These are phyloP conservation scores for Gastrodia elata DNA, from an alignment of 106 monocot species.

Conservation along the genomic window DNA sequence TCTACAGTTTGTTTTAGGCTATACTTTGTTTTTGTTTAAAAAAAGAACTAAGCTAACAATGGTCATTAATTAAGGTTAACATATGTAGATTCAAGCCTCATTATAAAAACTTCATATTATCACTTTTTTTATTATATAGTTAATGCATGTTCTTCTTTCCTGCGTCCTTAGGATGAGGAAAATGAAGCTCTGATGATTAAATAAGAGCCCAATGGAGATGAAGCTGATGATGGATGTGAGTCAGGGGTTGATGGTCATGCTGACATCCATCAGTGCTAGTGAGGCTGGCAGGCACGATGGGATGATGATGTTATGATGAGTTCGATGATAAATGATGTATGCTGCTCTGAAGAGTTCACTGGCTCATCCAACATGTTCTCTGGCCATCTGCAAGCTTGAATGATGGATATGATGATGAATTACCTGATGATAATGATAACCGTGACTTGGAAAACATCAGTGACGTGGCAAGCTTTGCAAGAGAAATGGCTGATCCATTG, in stretches of 20 bases:
- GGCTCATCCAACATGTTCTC: too few species aligned
- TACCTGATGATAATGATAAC: not conserved
- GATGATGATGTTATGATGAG: conserved; percentile 1
- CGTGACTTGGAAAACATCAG: not conserved
- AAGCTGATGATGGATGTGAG: not conserved
- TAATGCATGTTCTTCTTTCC: not conserved
- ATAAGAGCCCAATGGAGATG: not conserved
- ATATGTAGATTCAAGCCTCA: not conserved
- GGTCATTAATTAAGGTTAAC: not conserved
- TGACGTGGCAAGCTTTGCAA: not conserved
- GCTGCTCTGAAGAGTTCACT: too few species aligned
- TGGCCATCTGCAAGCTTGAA: too few species aligned
- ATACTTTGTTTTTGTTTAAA: conserved; percentile 4
- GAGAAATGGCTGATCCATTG: not conserved
- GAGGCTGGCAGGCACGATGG: not conserved
- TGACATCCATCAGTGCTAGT: not conserved
- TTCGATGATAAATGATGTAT: too few species aligned
- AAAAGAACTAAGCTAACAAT: not conserved
- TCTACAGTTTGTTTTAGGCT: too few species aligned
- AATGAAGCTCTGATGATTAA: conserved; percentile 28
- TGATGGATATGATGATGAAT: not conserved
- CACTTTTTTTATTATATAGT: not conserved
- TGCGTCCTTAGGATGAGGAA: conserved; percentile 32
- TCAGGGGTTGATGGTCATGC: not conserved
- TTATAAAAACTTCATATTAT: not conserved